Percentiles rank a stretch among this genome's conserved stretches.
phyloP scores from a whole-genome alignment of 2,329 filamentous ascomycete genomes.

The Whalleya microplaca region DNA sequence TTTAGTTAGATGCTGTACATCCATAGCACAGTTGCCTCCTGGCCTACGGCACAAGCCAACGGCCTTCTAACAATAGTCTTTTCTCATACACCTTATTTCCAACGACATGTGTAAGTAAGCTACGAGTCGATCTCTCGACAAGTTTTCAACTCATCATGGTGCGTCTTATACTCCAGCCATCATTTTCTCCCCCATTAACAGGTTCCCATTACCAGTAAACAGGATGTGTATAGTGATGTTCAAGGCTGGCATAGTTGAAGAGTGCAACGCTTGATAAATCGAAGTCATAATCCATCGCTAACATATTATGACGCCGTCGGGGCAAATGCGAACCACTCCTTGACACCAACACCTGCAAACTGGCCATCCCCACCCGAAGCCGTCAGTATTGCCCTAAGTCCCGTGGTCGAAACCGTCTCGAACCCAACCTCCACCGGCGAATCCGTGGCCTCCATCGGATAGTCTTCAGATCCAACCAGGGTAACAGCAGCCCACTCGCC shows the following conservation, averaged over 20 bases:
- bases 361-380: slow-evolving; percentile 26
- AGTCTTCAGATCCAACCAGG: slow-evolving; percentile 28
- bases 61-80: neutral
- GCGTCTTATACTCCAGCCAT: neutral
- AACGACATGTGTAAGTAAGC: neutral
- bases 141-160: neutral
- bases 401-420: slow-evolving; percentile 30
- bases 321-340: slow-evolving; percentile 33
- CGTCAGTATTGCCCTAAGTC: slow-evolving; percentile 27
- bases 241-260: neutral
- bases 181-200: neutral
- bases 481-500: slow-evolving; percentile 29
- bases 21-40: neutral
- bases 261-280: neutral
- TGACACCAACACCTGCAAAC: slow-evolving; percentile 32
- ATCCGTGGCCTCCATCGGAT: slow-evolving; percentile 33
- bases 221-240: neutral
- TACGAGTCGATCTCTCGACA: neutral
- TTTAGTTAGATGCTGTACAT: neutral
- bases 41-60: neutral
- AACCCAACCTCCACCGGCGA: slow-evolving; percentile 36
- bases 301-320: slow-evolving; percentile 6
- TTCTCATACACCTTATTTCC: neutral
- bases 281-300: neutral
- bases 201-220: neutral